Percentiles rank a stretch among this genome's conserved stretches.
Conservation (phyloP, 176 grass and related monocot genomes). For the Echinochloa phyllopogon region DNA sequence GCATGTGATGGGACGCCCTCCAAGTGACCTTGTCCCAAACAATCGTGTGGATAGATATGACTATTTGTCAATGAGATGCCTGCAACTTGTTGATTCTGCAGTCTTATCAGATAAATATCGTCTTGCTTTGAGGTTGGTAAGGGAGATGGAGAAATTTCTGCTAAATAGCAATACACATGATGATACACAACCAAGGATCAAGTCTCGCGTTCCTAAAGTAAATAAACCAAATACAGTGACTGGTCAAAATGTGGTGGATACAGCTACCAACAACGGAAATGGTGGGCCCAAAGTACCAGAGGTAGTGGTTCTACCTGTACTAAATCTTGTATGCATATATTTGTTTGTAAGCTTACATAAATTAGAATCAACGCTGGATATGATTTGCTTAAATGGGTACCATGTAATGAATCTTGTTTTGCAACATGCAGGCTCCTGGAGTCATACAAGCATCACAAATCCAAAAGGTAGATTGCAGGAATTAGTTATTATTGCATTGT, state of each 20-base stretch:
- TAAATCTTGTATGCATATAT: slow-evolving; percentile 13
- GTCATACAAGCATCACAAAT: slow-evolving; percentile 50
- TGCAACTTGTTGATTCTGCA: slow-evolving; percentile 90
- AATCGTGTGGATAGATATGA: slow-evolving; percentile 91
- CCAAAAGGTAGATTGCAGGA: slow-evolving; percentile 55
- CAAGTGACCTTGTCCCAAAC: slow-evolving; percentile 73
- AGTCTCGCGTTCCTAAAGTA: slow-evolving; percentile 71
- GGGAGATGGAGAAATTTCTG: slow-evolving; percentile 87
- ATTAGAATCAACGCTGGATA: neutral
- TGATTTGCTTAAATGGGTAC: slow-evolving; percentile 33
- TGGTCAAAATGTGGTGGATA: slow-evolving; percentile 59
- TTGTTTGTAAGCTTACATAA: slow-evolving; percentile 25
- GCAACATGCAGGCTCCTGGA: slow-evolving; percentile 53
- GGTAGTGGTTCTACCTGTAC: slow-evolving; percentile 49
- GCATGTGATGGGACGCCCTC: slow-evolving; percentile 70
- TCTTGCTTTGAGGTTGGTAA: slow-evolving; percentile 88
- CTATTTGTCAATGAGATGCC: slow-evolving; percentile 95
- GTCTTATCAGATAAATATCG: slow-evolving; percentile 93
- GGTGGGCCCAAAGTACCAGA: slow-evolving; percentile 50
- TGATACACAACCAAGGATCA: slow-evolving; percentile 96
- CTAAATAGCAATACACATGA: slow-evolving; percentile 87
- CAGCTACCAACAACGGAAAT: slow-evolving; percentile 58
- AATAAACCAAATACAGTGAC: slow-evolving; percentile 56
- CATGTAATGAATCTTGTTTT: slow-evolving; percentile 42
- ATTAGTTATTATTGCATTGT: slow-evolving; percentile 46